A percentile compares a stretch with the other conserved stretches of the same genome.
Conservation (phyloP, 805 yeast genomes). For the Hanseniaspora meyeri region DNA sequence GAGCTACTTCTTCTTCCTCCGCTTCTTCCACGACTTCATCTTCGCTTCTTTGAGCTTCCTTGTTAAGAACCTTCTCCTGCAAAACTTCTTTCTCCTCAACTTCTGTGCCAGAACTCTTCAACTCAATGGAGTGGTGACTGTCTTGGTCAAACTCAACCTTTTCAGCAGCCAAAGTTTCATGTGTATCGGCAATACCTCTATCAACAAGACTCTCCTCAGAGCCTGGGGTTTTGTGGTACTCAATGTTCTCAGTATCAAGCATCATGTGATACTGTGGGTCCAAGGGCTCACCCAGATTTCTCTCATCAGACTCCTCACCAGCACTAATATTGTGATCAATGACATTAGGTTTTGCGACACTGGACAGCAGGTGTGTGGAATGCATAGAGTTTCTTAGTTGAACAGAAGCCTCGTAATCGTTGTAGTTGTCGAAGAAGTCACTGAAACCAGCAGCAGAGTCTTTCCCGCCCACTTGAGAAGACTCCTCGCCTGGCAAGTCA, state of each 20-base stretch:
- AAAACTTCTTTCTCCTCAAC: not conserved
- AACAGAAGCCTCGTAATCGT: constrained; percentile 7
- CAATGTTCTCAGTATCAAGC: not conserved
- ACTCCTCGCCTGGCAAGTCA: not conserved
- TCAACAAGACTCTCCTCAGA: not conserved
- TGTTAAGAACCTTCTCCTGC: not conserved
- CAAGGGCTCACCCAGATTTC: not conserved
- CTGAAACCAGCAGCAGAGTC: constrained; percentile 11
- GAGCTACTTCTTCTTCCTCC: not conserved
- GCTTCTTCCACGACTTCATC: not conserved
- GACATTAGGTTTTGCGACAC: not conserved
- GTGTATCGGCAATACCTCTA: not conserved
- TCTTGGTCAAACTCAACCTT: not conserved
- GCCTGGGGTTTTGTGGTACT: not conserved
- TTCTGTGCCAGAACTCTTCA: not conserved
- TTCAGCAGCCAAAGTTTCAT: not conserved
- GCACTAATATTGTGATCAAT: not conserved
- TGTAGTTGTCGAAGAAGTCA: constrained; percentile 14
- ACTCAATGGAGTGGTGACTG: not conserved
- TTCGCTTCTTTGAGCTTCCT: not conserved
- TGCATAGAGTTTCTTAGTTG: constrained; percentile 6
- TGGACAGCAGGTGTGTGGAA: not conserved
- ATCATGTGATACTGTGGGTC: not conserved
- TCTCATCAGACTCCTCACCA: constrained; percentile 3
- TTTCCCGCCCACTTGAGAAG: not conserved